A percentile compares a stretch with the other conserved stretches of the same genome.
These are phyloP conservation scores for Penicillium sclerotigenum DNA, from an alignment of 2,329 filamentous ascomycete species.

Conservation along the genomic window DNA sequence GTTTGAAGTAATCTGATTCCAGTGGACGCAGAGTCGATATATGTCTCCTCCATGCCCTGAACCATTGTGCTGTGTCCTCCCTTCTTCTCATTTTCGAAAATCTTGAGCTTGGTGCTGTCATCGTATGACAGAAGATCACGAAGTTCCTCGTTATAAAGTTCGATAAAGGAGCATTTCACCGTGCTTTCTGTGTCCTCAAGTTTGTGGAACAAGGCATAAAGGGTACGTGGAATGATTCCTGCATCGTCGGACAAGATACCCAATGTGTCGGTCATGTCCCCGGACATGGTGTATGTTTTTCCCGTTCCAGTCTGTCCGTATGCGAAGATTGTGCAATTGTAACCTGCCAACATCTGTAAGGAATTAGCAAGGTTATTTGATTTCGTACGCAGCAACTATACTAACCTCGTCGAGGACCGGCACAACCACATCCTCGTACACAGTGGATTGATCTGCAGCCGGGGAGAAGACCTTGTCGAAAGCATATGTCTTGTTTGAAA, in stretches of 20 bases:
- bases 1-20: slow-evolving; percentile 85
- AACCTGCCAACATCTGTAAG: slow-evolving; percentile 79
- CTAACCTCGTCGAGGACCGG: slow-evolving; percentile 88
- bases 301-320: slow-evolving; percentile 98
- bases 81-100: slow-evolving; percentile 83
- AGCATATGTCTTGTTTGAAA: slow-evolving; percentile 93
- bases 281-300: slow-evolving; percentile 99
- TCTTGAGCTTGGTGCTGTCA: slow-evolving; percentile 83
- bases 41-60: slow-evolving; percentile 95
- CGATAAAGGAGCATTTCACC: slow-evolving; percentile 97
- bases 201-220: slow-evolving; percentile 82
- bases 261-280: slow-evolving; percentile 85
- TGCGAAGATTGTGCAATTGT: slow-evolving; percentile 98
- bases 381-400: neutral
- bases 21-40: slow-evolving; percentile 79
- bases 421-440: slow-evolving; percentile 92
- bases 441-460: slow-evolving; percentile 86
- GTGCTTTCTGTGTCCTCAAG: slow-evolving; percentile 80
- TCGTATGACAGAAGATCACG: slow-evolving; percentile 82
- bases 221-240: slow-evolving; percentile 88
- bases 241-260: slow-evolving; percentile 86
- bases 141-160: slow-evolving; percentile 96
- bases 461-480: slow-evolving; percentile 98
- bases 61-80: slow-evolving; percentile 81
- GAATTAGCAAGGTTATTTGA: slow-evolving; percentile 10